Evolutionary conservation across 108 stramenopile genomes (phyloP), one percentile per base, ranked within the genome.

Genomic region (Aurantiochytrium sp.): DNA sequence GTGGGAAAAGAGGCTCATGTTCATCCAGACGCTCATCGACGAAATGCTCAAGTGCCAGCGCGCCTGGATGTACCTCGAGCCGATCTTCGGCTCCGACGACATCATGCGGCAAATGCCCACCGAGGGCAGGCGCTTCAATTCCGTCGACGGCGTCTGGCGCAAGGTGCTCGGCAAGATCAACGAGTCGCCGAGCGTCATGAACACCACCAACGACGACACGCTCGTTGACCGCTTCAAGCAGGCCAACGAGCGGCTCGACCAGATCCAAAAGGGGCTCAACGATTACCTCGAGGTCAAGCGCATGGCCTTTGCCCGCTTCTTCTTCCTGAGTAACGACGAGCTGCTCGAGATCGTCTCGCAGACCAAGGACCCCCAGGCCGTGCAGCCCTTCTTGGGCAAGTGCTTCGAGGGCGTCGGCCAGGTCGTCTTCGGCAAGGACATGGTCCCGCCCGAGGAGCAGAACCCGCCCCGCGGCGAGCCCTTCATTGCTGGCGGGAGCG

Each of bases 201-300:
- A 68, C 19, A 89, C 89, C 48, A 92, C 94, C 27, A 90, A 91
- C 31, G 86, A 90, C 3, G 92, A 93, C 39, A 89, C 90, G 32
- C 81, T 94, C 8, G 89, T 91, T 55, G 89, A 89, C 55, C 92
- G 93, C 55, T 93, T 94, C 87, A 69, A 69, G 52, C 85, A 91
- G 41, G 93, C 93, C 54, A 94, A 94, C 87, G 86, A 92, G 55
- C 91, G 91, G 86, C 91, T 94, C 68, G 94, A 94, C 68, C 89
- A 91, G 50, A 94, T 94, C 87, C 90, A 92, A 41, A 94, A 94
- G 91, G 92, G 91, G 31, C 73, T 94, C 15, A 90, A 89, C 68
- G 94, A 94, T 86, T 94, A 94, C 91, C 91, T 94, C 85, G 94
- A 94, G 86, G 92, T 92, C 88, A 94, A 94, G 89, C 91, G 94